phyloP scores from a whole-genome alignment of 2,329 filamentous ascomycete species.

The Polytolypa hystricis region DNA sequence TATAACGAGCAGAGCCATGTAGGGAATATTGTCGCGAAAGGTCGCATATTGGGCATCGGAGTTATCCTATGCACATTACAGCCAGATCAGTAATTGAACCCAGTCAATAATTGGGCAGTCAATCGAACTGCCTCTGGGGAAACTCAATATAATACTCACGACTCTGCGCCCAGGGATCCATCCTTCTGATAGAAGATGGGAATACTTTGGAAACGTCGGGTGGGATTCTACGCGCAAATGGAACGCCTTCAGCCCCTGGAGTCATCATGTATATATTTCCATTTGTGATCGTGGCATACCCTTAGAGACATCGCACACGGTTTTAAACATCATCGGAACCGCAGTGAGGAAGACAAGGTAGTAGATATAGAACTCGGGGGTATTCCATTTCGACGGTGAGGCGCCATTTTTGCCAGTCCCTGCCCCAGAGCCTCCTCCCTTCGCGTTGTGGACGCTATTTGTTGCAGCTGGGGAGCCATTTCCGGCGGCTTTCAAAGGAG shows the following conservation, averaged over 20 bases:
- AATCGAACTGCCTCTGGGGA: neutral
- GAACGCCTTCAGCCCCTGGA: too few species aligned
- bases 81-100: too few species aligned
- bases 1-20: constrained; percentile 60
- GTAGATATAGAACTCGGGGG: constrained; percentile 77
- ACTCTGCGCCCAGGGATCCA: constrained; percentile 92
- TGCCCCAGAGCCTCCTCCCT: neutral
- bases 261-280: neutral
- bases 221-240: constrained; percentile 57
- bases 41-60: constrained; percentile 79
- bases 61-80: constrained; percentile 54
- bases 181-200: constrained; percentile 59
- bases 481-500: constrained; percentile 51
- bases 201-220: constrained; percentile 66
- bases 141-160: constrained; percentile 37
- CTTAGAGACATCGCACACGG: constrained; percentile 74
- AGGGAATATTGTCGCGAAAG: constrained; percentile 78
- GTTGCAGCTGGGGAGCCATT: constrained; percentile 27
- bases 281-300: constrained; percentile 37
- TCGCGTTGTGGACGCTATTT: constrained; percentile 11
- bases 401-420: constrained; percentile 34
- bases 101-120: neutral
- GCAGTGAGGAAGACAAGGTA: constrained; percentile 53
- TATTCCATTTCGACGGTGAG: constrained; percentile 66
- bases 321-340: constrained; percentile 82